Evolutionary conservation across 164 flowering plant genomes (phyloP), one percentile per base, ranked within the genome.

Genomic region (Sedum album): DNA sequence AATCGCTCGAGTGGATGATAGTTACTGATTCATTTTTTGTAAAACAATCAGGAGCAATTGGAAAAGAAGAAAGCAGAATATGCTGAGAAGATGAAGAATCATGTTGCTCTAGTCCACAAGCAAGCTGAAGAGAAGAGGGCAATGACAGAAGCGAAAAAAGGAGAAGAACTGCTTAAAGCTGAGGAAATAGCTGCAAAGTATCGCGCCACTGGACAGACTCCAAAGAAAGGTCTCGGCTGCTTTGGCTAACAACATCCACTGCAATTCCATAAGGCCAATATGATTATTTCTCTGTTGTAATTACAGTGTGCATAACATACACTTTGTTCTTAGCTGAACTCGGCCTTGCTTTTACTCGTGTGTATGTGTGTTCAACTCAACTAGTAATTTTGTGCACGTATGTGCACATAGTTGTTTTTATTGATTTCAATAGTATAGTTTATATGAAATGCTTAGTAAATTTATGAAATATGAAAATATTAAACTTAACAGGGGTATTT

Each of bases 41-140:
- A 35, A 65, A 18, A 4, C 67, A 31, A 63, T 18, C 69, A 74
- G 82, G 80, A 77, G 57, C 62, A 75, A 18, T 14, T 77, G 30
- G 78, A 78, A 26, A 80, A 69, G 70, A 74, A 74, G 74, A 80
- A 76, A 68, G 81, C 83, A 6, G 78, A 72, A 36, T 76, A 76
- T 48, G 74, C 68, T 1, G 83, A 80, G 72, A 72, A 71, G 38
- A 78, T 76, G 71, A 78, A 78, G 64, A 80, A 80, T 75, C 68
- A 74, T 53, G 41, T 73, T 5, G 81, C 79, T 42, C 65, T 65
- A 6, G 15, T 80, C 9, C 81, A 76, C 74, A 67, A 42, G 69
- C 33, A 72, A 28, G 82, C 82, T 38, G 77, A 79, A 48, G 82
- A 79, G 69, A 79, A 74, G 71, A 72, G 77, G 51, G 82, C 82